Evolutionary conservation across 2,329 filamentous ascomycete species (phyloP).

Genomic region (Rutstroemia sydowiana): DNA sequence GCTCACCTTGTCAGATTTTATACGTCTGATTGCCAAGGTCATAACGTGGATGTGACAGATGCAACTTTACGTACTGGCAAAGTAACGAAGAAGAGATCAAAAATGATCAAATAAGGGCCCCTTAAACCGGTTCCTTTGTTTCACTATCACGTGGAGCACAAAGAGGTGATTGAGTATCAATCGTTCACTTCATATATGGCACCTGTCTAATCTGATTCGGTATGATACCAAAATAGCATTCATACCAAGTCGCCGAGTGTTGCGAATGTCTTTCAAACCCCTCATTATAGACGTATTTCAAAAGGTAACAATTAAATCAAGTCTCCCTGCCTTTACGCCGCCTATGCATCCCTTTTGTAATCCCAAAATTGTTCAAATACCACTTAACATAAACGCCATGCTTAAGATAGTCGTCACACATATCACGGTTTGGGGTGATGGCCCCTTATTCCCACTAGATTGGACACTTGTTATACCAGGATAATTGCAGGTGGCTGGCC

Average conservation of each 20-base stretch:
- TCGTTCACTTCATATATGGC: constrained; percentile 6
- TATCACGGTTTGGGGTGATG: constrained; percentile 23
- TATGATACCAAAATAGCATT: constrained; percentile 11
- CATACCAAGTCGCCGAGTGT: background rate
- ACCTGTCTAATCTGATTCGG: constrained; percentile 7
- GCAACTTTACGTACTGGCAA: no score
- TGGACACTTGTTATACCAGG: constrained; percentile 50
- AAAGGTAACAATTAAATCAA: constrained; percentile 10
- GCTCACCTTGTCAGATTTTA: no score
- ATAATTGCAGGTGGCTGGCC: constrained; percentile 48
- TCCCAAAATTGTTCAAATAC: constrained; percentile 6
- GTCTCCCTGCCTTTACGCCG: constrained; percentile 16
- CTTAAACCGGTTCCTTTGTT: background rate
- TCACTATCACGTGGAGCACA: background rate
- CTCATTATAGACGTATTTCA: constrained; percentile 1
- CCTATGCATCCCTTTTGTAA: constrained; percentile 16
- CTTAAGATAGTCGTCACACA: constrained; percentile 13
- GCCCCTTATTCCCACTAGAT: constrained; percentile 48
- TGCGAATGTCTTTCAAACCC: constrained; percentile 3
- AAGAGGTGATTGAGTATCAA: background rate
- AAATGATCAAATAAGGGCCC: background rate
- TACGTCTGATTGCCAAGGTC: no score
- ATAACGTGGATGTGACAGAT: no score
- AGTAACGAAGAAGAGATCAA: no score
- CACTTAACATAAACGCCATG: constrained; percentile 19